Evolutionary conservation across 768 basidiomycete genomes (phyloP), one percentile per base, ranked within the genome.

Genomic region (Xerocomus spinulosus): DNA sequence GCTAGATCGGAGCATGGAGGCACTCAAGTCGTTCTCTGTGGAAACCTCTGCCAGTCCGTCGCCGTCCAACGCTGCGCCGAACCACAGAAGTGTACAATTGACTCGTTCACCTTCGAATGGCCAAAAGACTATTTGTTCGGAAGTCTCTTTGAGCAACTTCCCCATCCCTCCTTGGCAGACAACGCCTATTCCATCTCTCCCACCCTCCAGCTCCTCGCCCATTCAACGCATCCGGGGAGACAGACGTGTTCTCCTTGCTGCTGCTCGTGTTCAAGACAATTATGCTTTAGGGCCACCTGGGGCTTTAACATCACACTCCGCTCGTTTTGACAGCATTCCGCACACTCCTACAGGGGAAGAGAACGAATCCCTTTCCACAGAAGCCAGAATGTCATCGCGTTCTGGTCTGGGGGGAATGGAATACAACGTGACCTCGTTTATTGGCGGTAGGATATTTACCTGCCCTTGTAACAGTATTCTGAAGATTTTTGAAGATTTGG

Each of bases 371-470:
- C 34, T 57, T 34, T 39, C 54, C 40, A 34, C 37, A 3, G 47
- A 53, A n/a, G 51, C 55, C 9, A 52, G 54, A 32, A 53, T 51
- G 34, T 38, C 42, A 35, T 44, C 53, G 18, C 63, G 68, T 46
- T 59, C 65, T 40, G 66, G 70, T 36, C 78, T 80, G n/a, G 65
- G 58, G 10, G 79, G 70, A 13, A 82, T 76, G 0, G 79, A 76
- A 49, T 85, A 80, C 56, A 85, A 87, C 49, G 82, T 87, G 17
- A 87, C 85, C 14, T 87, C 85, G 1, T 87, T 87, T 59, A 84
- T 87, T 53, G 80, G 68, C 35, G 62, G 77, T 76, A 48, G 49
- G 75, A 54, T 25, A 18, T 43, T 54, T 28, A 5, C 32, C 9
- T 18, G 4, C 32, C 28, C 36, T 35, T 29, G 45, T 26, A 24